These are phyloP conservation scores for Tubosaeta sp. DNA, from an alignment of 768 basidiomycete genomes.

Conservation along the genomic window DNA sequence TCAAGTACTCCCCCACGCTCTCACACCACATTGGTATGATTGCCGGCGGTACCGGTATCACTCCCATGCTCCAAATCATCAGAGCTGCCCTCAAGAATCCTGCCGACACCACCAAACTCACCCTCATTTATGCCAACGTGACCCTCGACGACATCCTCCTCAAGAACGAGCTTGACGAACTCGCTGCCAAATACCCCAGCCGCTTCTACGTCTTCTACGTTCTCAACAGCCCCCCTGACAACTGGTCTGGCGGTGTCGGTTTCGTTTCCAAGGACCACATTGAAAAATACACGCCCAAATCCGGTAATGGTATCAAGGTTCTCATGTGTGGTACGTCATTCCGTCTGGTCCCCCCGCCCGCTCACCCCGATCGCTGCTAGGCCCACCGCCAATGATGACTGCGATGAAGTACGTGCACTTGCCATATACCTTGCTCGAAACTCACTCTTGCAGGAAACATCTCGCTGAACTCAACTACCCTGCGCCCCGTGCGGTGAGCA, in stretches of 20 bases:
- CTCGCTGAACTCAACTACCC: conserved; percentile 85
- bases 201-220: conserved; percentile 86
- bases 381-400: conserved; percentile 71
- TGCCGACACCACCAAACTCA: conserved; percentile 75
- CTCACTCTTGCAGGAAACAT: conserved; percentile 60
- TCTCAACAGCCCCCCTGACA: conserved; percentile 87
- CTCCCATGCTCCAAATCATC: conserved; percentile 98
- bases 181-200: conserved; percentile 55
- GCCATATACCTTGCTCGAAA: not conserved
- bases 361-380: conserved; percentile 28
- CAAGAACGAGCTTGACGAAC: conserved; percentile 79
- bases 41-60: conserved; percentile 97
- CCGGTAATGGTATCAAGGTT: conserved; percentile 67
- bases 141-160: conserved; percentile 89
- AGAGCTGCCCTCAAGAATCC: conserved; percentile 89
- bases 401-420: conserved; percentile 68
- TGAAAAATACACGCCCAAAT: conserved; percentile 68
- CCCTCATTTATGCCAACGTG: conserved; percentile 96
- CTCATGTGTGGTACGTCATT: conserved; percentile 74
- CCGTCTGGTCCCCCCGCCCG: conserved; percentile 8
- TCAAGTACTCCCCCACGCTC: conserved; percentile 73
- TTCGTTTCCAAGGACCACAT: conserved; percentile 95
- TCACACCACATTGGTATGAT: conserved; percentile 91
- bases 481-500: conserved; percentile 85
- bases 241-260: conserved; percentile 86